phyloP scores from a whole-genome alignment of 1,284 basidiomycete species.

The Cystobasidiaceae sp. region DNA sequence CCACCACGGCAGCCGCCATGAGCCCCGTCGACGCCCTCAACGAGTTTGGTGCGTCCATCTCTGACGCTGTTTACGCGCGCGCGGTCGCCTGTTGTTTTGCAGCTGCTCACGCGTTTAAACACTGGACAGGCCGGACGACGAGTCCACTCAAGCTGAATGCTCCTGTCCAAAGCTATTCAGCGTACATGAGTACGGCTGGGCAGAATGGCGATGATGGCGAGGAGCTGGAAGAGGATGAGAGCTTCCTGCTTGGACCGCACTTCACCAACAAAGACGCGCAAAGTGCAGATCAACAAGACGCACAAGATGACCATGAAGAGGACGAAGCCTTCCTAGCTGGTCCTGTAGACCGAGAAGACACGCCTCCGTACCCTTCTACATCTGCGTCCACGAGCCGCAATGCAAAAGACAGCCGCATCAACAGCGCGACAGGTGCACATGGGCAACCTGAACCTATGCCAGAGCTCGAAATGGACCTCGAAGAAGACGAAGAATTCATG shows the following conservation, averaged over 20 bases:
- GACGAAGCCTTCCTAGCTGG: conserved; percentile 25
- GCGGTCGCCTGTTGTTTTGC: neutral
- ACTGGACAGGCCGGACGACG: no score
- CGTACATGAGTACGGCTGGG: conserved; percentile 1
- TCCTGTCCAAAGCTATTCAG: no score
- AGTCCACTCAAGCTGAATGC: no score
- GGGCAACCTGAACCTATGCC: no score
- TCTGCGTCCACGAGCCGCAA: no score
- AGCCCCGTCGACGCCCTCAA: conserved; percentile 8
- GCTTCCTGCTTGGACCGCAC: conserved; percentile 20
- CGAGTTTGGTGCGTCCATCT: neutral
- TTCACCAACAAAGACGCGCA: neutral
- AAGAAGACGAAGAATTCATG: conserved; percentile 20
- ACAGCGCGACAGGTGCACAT: no score
- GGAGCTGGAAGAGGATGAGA: conserved; percentile 31
- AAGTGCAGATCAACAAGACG: neutral
- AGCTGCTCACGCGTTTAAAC: conserved; percentile 13
- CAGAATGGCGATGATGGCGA: no score
- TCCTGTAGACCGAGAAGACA: neutral
- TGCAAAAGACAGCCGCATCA: no score
- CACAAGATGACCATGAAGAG: conserved; percentile 22
- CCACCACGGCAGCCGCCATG: conserved; percentile 1
- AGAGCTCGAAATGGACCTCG: neutral
- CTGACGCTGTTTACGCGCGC: conserved; percentile 1
- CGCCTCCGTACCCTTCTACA: neutral